These are phyloP conservation scores for Hydnomerulius pinastri DNA, from an alignment of 768 basidiomycete genomes.

Conservation along the genomic window DNA sequence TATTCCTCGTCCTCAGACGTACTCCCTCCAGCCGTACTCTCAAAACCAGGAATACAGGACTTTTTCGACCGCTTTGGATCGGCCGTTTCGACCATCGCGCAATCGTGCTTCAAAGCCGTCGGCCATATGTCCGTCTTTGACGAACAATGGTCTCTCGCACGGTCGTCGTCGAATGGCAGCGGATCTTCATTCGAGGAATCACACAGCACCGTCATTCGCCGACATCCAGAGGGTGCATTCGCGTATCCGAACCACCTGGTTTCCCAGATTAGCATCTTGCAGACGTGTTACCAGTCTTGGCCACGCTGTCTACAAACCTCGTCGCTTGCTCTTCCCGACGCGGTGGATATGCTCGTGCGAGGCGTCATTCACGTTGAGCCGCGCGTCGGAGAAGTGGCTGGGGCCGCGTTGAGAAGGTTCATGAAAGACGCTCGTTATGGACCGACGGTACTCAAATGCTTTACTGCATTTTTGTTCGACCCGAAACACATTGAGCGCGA, in stretches of 20 bases:
- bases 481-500: conserved; percentile 64
- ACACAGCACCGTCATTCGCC: conserved; percentile 64
- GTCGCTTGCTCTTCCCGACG: conserved; percentile 53
- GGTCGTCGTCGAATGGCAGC: conserved; percentile 35
- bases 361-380: conserved; percentile 89
- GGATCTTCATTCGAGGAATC: conserved; percentile 67
- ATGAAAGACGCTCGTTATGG: conserved; percentile 61
- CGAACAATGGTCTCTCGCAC: conserved; percentile 73
- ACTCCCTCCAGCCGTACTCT: conserved; percentile 52
- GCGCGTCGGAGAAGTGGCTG: conserved; percentile 65
- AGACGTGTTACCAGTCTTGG: conserved; percentile 80
- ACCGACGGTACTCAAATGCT: conserved; percentile 59
- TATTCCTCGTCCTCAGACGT: conserved; percentile 71
- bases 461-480: conserved; percentile 74
- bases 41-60: conserved; percentile 69
- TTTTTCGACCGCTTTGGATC: conserved; percentile 68
- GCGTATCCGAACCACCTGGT: conserved; percentile 64
- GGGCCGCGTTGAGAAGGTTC: conserved; percentile 68
- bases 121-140: conserved; percentile 84
- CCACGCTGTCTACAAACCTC: conserved; percentile 73
- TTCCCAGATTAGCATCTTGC: conserved; percentile 70
- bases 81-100: conserved; percentile 57
- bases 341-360: conserved; percentile 76
- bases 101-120: conserved; percentile 60
- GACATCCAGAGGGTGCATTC: conserved; percentile 62